Conservation (phyloP, 148 eudicot genomes). For the Dianthus caryophyllus region DNA sequence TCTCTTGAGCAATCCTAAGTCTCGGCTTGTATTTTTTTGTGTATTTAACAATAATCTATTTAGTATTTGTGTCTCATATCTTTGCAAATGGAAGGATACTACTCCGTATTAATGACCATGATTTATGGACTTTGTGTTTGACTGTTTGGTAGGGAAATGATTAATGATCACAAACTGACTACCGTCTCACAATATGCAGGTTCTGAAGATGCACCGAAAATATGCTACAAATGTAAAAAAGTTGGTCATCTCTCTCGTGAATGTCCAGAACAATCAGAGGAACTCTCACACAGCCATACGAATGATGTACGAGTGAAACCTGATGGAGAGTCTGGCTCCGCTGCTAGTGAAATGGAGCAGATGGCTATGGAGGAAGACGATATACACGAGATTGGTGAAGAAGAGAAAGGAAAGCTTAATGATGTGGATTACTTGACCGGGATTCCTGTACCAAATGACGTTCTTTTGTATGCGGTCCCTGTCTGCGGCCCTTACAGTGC, state of each 20-base stretch:
- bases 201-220: conserved; percentile 53
- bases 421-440: conserved; percentile 97
- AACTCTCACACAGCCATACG: conserved; percentile 25
- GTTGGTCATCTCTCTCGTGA: conserved; percentile 87
- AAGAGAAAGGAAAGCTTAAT: conserved; percentile 76
- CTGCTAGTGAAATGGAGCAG: conserved; percentile 49
- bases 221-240: conserved; percentile 94
- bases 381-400: conserved; percentile 95
- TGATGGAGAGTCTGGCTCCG: conserved; percentile 18
- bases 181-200: conserved; percentile 24
- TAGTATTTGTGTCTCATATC: not conserved
- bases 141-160: not conserved
- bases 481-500: conserved; percentile 94
- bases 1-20: not conserved
- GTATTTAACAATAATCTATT: not conserved
- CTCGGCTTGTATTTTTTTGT: not conserved
- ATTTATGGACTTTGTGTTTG: not conserved
- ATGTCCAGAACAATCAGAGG: conserved; percentile 61
- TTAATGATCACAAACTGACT: conserved; percentile 8
- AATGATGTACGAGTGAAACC: conserved; percentile 31
- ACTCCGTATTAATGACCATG: not conserved
- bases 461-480: conserved; percentile 87
- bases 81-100: not conserved
- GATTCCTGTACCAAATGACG: conserved; percentile 68
- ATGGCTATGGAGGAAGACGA: conserved; percentile 94